These are phyloP conservation scores for Cryphonectria japonica DNA, from an alignment of 2,329 filamentous ascomycete species.

Conservation along the genomic window DNA sequence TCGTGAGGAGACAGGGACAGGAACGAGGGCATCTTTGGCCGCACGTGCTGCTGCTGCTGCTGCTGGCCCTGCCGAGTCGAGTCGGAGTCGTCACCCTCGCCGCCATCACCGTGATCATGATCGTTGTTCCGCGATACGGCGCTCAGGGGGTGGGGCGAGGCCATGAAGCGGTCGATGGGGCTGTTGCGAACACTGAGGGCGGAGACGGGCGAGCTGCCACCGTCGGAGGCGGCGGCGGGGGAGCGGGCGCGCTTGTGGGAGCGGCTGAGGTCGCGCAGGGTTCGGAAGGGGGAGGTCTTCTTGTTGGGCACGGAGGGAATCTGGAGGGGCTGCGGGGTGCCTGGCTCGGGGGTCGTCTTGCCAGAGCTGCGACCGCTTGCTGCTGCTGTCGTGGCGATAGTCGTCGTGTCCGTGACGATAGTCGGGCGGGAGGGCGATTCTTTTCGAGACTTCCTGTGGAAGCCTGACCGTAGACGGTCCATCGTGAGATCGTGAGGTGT, in stretches of 20 bases:
- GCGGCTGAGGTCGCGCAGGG: constrained; percentile 47
- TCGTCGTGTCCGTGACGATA: constrained; percentile 23
- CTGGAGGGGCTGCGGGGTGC: constrained; percentile 22
- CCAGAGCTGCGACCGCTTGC: constrained; percentile 23
- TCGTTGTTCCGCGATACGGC: constrained; percentile 21
- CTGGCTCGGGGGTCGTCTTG: constrained; percentile 28
- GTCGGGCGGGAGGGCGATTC: constrained; percentile 26
- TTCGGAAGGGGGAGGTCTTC: constrained; percentile 42
- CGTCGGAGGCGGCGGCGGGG: constrained; percentile 35
- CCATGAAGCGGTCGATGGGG: constrained; percentile 33
- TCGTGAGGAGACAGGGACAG: constrained; percentile 45
- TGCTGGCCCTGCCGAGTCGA: neutral
- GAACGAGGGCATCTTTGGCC: constrained; percentile 44
- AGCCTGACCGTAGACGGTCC: constrained; percentile 30
- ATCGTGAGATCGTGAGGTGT: constrained; percentile 16
- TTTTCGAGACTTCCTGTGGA: constrained; percentile 29
- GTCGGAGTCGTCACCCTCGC: neutral
- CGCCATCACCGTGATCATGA: neutral
- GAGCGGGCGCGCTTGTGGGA: constrained; percentile 54
- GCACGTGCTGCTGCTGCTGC: constrained; percentile 23
- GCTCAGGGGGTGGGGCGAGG: constrained; percentile 26
- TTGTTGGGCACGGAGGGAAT: constrained; percentile 25
- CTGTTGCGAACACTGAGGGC: constrained; percentile 38
- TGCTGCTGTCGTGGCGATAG: constrained; percentile 3
- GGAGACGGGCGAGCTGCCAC: constrained; percentile 31